Conservation (phyloP, 345 rosid species). For the Ceriops decandra region DNA sequence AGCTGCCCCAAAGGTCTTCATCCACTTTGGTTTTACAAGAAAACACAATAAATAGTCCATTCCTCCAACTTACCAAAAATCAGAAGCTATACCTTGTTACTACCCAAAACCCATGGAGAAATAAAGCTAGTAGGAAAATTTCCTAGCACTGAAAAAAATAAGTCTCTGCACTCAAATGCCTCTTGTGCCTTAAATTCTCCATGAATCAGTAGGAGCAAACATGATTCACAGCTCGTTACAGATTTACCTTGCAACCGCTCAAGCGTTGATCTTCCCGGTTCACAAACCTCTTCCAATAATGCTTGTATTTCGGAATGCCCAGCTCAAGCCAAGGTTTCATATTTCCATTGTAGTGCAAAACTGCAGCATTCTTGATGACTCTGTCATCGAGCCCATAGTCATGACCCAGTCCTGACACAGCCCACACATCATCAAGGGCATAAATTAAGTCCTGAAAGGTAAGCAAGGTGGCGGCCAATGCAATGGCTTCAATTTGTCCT, state of each 20-base stretch:
- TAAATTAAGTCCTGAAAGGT: slow-evolving; percentile 24
- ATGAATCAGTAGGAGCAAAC: slow-evolving; percentile 3
- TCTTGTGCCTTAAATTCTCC: slow-evolving; percentile 16
- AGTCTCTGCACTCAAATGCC: slow-evolving; percentile 5
- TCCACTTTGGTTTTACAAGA: slow-evolving; percentile 20
- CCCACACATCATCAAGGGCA: slow-evolving; percentile 24
- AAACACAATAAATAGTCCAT: not conserved
- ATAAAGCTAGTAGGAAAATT: slow-evolving; percentile 22
- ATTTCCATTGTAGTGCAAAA: slow-evolving; percentile 32
- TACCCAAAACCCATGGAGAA: slow-evolving; percentile 19
- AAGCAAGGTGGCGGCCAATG: slow-evolving; percentile 23
- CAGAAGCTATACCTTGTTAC: slow-evolving; percentile 15
- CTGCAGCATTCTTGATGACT: slow-evolving; percentile 25
- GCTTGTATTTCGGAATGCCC: slow-evolving; percentile 29
- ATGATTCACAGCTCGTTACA: slow-evolving; percentile 29
- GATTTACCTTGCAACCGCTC: slow-evolving; percentile 36
- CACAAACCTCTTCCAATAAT: slow-evolving; percentile 27
- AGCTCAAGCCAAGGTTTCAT: slow-evolving; percentile 38
- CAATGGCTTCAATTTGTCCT: slow-evolving; percentile 44
- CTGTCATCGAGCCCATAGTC: slow-evolving; percentile 19
- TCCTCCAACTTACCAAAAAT: slow-evolving; percentile 27
- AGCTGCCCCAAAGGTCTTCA: slow-evolving; percentile 10
- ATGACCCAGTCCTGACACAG: slow-evolving; percentile 30
- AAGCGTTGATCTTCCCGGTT: slow-evolving; percentile 18
- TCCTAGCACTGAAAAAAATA: slow-evolving; percentile 18